Evolutionary conservation across 768 basidiomycete species (phyloP).

Genomic region (Pleurotus eryngii): DNA sequence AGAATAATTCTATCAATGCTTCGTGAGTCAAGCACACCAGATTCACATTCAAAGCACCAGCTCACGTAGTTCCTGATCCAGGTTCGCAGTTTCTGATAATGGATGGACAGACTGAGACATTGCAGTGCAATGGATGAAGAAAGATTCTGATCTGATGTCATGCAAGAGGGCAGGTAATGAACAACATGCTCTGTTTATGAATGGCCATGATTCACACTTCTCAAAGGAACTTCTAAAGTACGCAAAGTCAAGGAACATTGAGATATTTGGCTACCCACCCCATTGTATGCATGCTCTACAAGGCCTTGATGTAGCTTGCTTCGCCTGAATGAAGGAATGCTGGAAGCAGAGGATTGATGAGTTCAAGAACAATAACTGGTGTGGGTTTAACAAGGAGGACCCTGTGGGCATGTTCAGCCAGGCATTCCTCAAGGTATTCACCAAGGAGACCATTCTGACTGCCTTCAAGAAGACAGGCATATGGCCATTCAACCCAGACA

Average conservation of each 20-base stretch:
- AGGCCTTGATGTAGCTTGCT: conserved; percentile 39
- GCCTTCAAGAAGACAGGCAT: conserved; percentile 24
- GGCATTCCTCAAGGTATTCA: conserved; percentile 12
- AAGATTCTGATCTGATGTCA: conserved; percentile 25
- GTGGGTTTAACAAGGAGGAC: conserved; percentile 12
- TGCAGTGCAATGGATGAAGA: conserved; percentile 24
- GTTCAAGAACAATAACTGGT: conserved; percentile 11
- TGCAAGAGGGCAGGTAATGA: conserved; percentile 12
- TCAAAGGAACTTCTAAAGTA: conserved; percentile 11
- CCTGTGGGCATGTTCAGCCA: conserved; percentile 23
- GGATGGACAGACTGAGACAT: conserved; percentile 34
- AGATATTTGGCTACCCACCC: conserved; percentile 29
- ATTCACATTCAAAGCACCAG: not conserved
- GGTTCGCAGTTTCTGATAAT: conserved; percentile 22
- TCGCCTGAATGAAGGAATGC: conserved; percentile 21
- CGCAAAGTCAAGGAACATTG: conserved; percentile 22
- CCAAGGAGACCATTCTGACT: conserved; percentile 10
- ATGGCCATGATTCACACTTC: conserved; percentile 35
- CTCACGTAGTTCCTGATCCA: conserved; percentile 11
- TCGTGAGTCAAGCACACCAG: conserved; percentile 1
- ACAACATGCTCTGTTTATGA: conserved; percentile 26
- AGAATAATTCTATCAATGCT: conserved; percentile 14
- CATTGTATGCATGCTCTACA: conserved; percentile 39
- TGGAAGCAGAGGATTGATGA: conserved; percentile 20
- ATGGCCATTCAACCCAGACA: conserved; percentile 20